phyloP scores from a whole-genome alignment of 306 rosid species.

The Dalbergia oliveri region DNA sequence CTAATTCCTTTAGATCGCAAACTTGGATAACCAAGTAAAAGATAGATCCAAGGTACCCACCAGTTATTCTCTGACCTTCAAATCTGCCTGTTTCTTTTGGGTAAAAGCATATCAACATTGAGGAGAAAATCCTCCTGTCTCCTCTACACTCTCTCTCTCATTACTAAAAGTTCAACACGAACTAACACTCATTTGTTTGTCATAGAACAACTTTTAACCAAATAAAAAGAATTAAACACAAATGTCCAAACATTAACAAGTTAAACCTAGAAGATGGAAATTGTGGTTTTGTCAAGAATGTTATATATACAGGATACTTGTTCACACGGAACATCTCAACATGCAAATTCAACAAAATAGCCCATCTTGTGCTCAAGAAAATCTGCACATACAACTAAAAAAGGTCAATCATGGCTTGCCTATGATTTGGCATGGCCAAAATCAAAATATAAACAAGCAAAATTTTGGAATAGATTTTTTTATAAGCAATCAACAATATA shows the following conservation, averaged over 20 bases:
- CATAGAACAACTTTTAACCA: slow-evolving; percentile 10
- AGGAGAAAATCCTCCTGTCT: slow-evolving; percentile 17
- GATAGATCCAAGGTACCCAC: neutral
- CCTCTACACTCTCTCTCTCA: neutral
- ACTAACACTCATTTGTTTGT: slow-evolving; percentile 25
- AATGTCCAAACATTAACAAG: slow-evolving; percentile 16
- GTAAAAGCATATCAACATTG: slow-evolving; percentile 31
- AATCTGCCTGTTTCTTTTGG: slow-evolving; percentile 20
- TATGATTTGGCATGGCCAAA: slow-evolving; percentile 18
- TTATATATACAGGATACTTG: slow-evolving; percentile 81
- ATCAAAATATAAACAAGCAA: neutral
- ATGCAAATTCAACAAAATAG: slow-evolving; percentile 93
- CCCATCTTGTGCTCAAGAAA: slow-evolving; percentile 98
- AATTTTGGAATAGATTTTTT: neutral
- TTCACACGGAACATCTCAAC: slow-evolving; percentile 99
- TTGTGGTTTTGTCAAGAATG: slow-evolving; percentile 29
- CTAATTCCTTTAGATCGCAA: too few relatives aligned
- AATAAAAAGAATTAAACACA: neutral
- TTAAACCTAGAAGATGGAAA: slow-evolving; percentile 13
- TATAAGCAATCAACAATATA: slow-evolving; percentile 34
- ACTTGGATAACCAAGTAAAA: too few relatives aligned
- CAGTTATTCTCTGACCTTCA: neutral
- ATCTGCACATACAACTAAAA: slow-evolving; percentile 65
- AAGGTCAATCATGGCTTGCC: slow-evolving; percentile 28
- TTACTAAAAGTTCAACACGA: slow-evolving; percentile 4